Base-by-base conservation (phyloP, 768 basidiomycete species). In the Auricularia heimuer region DNA sequence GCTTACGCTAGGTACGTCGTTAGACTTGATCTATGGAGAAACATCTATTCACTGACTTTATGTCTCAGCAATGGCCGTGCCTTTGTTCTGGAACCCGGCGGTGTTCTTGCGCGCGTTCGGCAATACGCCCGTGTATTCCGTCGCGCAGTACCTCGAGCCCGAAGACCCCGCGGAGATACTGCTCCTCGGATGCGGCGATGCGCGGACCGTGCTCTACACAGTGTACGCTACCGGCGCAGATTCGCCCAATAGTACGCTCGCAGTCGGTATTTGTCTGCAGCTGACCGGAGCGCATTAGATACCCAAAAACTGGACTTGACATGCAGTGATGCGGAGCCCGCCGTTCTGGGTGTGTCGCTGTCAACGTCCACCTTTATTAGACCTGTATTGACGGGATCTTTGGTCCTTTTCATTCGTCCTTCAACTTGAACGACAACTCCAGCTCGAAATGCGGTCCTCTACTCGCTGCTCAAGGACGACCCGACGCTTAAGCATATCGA, bases 371-470 rank as follows among this genome's bases (percentile, higher is more conserved):
- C 33, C 56, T 24, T 29, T 10, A 60, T 33, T 29, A 24, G 14
- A 10, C 8, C 12, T 34, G 56, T 4, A 2, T 14, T 18, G 21
- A 29, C 29, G 29, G 29, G 29, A 29, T 29, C 29, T 29, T 29
- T 29, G 0, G 29, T 29, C 29, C 29, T 29, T 29, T 29, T 29
- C 29, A 29, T 29, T 29, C 14, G 47, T 3, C 18, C 61, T 3
- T 7, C 14, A 14, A 35, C 18, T 61, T 34, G 54, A 10, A 1
- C 16, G 3, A 6, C 7, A 18, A 29, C 29, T 29, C 29, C 42
- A 70, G 69, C 69, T 34, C 68, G 69, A 14, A 70, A 70, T 34
- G 58, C 67, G 4, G 61, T 70, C 14, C 65, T 70, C 24, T 64
- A 65, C 34, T 54, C 66, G 11, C 36, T 70, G n/a, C 54, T 66